Base-by-base conservation (phyloP, 1,139 yeast species). In the Lodderomyces margitis region DNA sequence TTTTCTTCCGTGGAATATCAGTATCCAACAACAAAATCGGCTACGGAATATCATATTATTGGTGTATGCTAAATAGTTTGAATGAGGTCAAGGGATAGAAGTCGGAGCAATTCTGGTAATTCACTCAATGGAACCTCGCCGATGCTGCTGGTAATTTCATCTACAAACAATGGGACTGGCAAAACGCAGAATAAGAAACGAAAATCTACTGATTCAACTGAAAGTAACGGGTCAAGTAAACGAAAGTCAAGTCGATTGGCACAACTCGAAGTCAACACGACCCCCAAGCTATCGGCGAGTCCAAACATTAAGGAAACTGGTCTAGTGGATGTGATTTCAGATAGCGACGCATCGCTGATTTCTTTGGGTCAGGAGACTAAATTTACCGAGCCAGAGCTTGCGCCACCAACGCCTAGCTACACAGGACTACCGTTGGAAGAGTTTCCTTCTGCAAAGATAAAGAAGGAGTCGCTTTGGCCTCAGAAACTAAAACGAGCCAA, bases 341-440 rank as follows among this genome's bases (percentile, higher is more conserved):
- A 28, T 7, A 38, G 19, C 19, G 37, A 27, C 16, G 28, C 36
- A 5, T 20, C 37, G 3, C 23, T 19, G 21, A 38, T 52, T 9
- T 49, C 43, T 36, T 41, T 46, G 31, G 53, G 56, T 37, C 53
- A 51, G 5, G 34, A 39, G 17, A 51, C 46, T 33, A 44, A 39
- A 17, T 72, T 83, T 65, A 58, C 64, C 11, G 92, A 85, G 55
- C 91, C 92, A 0, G 71, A 69, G 8, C 59, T 74, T 27, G 76
- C 81, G 0, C 69, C 66, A 17, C 79, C 82, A 0, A 57, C 57
- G 14, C 77, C 83, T 3, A 65, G 69, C 20, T 76, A 77, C 37
- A 81, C 89, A 0, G 95, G 95, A 1, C 68, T 76, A 32, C 83
- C 91, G 2, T 59, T 86, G 39, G 88, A 80, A 47, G 69, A 77